Evolutionary conservation across 108 stramenopile species (phyloP), one percentile per base, ranked within the genome.

Genomic region (Nitzschia palea): DNA sequence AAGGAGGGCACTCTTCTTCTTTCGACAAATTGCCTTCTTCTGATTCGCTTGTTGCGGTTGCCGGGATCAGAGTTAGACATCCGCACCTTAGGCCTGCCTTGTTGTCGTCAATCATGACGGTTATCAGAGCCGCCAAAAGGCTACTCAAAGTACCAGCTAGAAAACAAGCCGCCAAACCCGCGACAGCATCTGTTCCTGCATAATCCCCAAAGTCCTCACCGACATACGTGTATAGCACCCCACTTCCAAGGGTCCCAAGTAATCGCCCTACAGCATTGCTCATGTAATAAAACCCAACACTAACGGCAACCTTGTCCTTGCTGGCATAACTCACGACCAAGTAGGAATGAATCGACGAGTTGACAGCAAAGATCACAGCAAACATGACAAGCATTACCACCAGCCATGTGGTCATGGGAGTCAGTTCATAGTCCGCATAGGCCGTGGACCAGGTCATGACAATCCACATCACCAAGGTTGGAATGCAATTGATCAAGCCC

Each of bases 211-310:
- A 62, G 18, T 87, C 66, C 28, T 86, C 87, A 17, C 94, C 96
- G 1, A 90, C 85, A 64, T 94, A 96, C 20, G 88, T 86, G 60
- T 92, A 97, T 2, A 97, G 53, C 34, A 96, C 76, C 4, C 96
- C 96, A 64, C 86, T 86, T 35, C 95, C 85, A n/a, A 97, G 59
- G 2, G 93, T 95, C 25, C 96, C 96, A 14, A 97, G 59, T 44
- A 97, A 72, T 45, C 96, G 67, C 14, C 96, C 96, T n/a, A 83
- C 42, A n/a, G 96, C 96, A 73, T 97, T 97, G 52, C 90, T 91
- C 94, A 95, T 97, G 83, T 97, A 97, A 71, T 97, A 97, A 44
- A 95, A 91, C 8, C 96, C 96, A 44, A 96, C 93, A 44, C 89
- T 91, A 23, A 86, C 89, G 18, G 96, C 93, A 42, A 96, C 84